Base-by-base conservation (phyloP, 306 rosid species). In the Styphnolobium japonicum region DNA sequence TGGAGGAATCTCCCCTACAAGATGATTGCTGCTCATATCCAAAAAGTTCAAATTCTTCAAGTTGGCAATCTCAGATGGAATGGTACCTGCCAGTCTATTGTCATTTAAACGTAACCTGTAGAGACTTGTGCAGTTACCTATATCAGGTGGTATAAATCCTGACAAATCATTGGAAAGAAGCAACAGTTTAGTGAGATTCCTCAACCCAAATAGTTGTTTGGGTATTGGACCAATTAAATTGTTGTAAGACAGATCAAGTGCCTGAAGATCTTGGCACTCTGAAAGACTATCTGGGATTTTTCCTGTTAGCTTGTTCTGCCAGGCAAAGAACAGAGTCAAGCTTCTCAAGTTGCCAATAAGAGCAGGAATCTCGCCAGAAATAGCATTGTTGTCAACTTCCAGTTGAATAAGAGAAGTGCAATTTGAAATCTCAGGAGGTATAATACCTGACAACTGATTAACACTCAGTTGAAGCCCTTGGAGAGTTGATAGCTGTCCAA, bases 241-340 rank as follows among this genome's bases (percentile, higher is more conserved):
- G 90, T 94, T 94, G 78, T 81, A 83, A 65, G 97, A 94, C 3
- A 94, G 85, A 88, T 94, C 98, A 82, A 94, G 84, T 70, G 89
- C 87, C 71, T 86, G 89, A 86, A 94, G 94, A 6, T 86, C 76
- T 49, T 56, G 75, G 76, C 96, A 94, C 55, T 86, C 71, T 16
- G 96, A 76, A 84, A 94, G 89, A 53, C 86, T 94, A 75, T 73
- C 88, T 46, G 98, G 98, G 63, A 94, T 84, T 75, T 71, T 84
- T 65, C 98, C 98, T 34, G 92, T 82, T 29, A 94, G 85, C 60
- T 72, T 87, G 79, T 92, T 94, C 78, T 83, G 42, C 98, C 98
- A 94, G 6, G 96, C 93, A 27, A 81, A 92, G 83, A 94, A 89
- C 23, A 90, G 71, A 33, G 83, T 89, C 60, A 94, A 77, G 78